Percentiles rank a stretch among this genome's conserved stretches.
These are phyloP conservation scores for Globisporangium megalacanthum DNA, from an alignment of 352 stramenopile species.

Conservation along the genomic window DNA sequence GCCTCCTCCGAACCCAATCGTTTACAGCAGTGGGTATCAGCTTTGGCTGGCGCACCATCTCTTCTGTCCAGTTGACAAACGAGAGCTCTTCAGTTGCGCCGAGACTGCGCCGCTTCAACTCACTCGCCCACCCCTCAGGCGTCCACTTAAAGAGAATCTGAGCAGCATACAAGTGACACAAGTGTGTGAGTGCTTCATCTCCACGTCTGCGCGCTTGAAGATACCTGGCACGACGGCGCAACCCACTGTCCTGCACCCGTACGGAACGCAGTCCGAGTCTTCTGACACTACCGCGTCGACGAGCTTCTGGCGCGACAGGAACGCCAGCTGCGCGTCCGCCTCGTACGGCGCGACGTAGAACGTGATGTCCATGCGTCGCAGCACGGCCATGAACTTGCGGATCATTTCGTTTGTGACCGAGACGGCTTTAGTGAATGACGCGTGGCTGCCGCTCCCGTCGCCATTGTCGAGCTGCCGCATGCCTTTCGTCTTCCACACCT, in stretches of 20 bases:
- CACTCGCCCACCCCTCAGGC: conserved; percentile 74
- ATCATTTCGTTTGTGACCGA: conserved; percentile 76
- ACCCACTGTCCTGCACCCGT: conserved; percentile 80
- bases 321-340: conserved; percentile 96
- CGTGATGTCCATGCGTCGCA: conserved; percentile 65
- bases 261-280: conserved; percentile 95
- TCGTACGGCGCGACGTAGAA: conserved; percentile 97
- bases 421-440: conserved; percentile 44
- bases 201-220: neutral
- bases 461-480: conserved; percentile 19
- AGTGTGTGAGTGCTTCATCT: neutral
- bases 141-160: conserved; percentile 94
- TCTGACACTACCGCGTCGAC: conserved; percentile 96
- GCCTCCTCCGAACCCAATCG: neutral
- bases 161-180: neutral
- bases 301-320: conserved; percentile 79
- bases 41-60: conserved; percentile 48
- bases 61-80: conserved; percentile 81
- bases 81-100: conserved; percentile 77
- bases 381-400: conserved; percentile 51
- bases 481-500: conserved; percentile 40
- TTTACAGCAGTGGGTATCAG: neutral
- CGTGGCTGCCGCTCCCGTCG: conserved; percentile 17
- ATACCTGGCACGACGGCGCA: neutral
- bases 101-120: conserved; percentile 81